Evolutionary conservation across 768 basidiomycete genomes (phyloP), one percentile per base, ranked within the genome.

Genomic region (Krasilnikovozyma curviuscula): DNA sequence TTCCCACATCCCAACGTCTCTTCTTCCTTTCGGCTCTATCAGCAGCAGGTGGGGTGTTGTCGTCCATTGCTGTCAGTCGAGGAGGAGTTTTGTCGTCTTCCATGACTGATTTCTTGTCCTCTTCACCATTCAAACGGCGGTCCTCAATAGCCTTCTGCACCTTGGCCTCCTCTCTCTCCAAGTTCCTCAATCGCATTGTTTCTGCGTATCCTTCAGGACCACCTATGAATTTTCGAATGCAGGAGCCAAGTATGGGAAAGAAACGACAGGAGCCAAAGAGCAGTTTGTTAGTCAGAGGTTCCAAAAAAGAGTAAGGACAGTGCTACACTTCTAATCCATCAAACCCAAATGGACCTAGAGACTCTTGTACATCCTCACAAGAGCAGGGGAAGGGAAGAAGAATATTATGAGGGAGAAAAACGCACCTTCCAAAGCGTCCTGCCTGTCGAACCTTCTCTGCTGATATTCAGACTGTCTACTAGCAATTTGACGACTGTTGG

Each of bases 381-480:
- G n/a, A n/a, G n/a, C n/a, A n/a, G n/a, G n/a, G n/a, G n/a, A n/a
- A n/a, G n/a, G n/a, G n/a, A n/a, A n/a, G n/a, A n/a, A n/a, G n/a
- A n/a, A n/a, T n/a, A n/a, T n/a, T n/a, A n/a, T n/a, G n/a, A n/a
- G n/a, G n/a, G n/a, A n/a, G n/a, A n/a, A n/a, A n/a, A n/a, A n/a
- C n/a, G n/a, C 40, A 52, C 50, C 16, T 2, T 40, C 41, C 4
- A 39, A 24, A 21, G 40, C 74, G 25, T 79, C 80, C 50, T 79
- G 74, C 42, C 93, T 78, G 58, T 74, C 75, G 57, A 95, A 95
- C 34, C 88, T 76, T 49, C 88, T 76, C 59, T 81, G 78, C 63
- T 97, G 91, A 61, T 97, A 98, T 62, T 93, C 91, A 43, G 78
- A 81, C 68, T 95, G 85, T 43, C 91, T 75, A 32, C 82, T 72